Evolutionary conservation across 139 green algal species (phyloP), one percentile per base, ranked within the genome.

Genomic region (Gonium pectorale): DNA sequence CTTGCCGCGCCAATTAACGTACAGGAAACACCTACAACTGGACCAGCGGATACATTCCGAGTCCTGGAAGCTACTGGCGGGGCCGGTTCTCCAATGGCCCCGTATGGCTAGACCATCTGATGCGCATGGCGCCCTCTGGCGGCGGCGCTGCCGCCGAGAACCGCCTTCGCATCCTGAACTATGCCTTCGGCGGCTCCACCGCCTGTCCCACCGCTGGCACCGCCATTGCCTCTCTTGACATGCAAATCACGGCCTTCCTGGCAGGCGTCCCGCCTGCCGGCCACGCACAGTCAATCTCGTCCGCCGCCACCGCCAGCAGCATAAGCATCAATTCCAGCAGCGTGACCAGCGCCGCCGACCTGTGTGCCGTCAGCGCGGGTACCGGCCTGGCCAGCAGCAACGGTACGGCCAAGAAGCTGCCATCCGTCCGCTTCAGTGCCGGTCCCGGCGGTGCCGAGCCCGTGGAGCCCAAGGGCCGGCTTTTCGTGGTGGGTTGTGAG

Each of bases 41-140:
- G 17, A 82, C 13, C 29, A 37, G 9, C 4, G 64, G 75, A 15
- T 3, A 24, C 17, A 2, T 82, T 3, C 75, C 75, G 19, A 60
- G 0, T 11, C 59, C 75, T 29, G 22, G 9, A 1, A 43, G 21
- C 40, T 82, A 82, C 59, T 82, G 60, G 59, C 40, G 59, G 3
- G 75, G 75, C 38, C 75, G 75, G 41, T 82, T 82, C 75, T 63
- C 40, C n/a, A 60, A 71, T 41, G 75, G 75, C 40, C 75, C 75
- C 75, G 33, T 62, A 40, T 82, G 75, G 75, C 17, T 60, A 9
- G 75, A 82, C 75, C 75, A 72, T 41, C 40, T 82, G 6, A 40
- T 41, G 9, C 46, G 49, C 1, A 11, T 79, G 9, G 70, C 33
- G 1, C 24, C 40, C 40, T 17, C 67, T 2, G 40, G 40, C 38